phyloP scores from a whole-genome alignment of 1,139 yeast species.

The Candida gigantensis region DNA sequence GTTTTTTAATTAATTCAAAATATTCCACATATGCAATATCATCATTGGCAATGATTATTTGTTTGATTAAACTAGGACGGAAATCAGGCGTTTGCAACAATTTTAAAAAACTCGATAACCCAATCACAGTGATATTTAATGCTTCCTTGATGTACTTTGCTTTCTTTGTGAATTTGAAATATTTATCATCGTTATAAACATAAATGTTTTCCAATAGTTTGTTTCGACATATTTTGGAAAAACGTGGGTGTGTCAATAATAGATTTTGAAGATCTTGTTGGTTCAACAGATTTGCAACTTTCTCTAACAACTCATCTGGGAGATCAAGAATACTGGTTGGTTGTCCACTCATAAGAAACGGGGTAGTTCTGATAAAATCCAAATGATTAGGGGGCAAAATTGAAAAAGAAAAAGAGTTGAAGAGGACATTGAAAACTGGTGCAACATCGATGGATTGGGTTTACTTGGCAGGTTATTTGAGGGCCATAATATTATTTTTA shows the following conservation, averaged over 20 bases:
- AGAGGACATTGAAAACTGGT: too few species aligned
- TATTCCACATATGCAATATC: slow-evolving; percentile 3
- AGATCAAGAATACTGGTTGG: slow-evolving; percentile 3
- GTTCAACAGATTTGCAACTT: background rate
- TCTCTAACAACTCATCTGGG: slow-evolving; percentile 3
- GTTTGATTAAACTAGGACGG: background rate
- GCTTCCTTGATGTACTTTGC: slow-evolving; percentile 3
- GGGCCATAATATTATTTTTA: too few species aligned
- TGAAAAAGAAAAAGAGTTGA: too few species aligned
- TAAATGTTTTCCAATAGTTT: slow-evolving; percentile 2
- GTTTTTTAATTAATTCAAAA: slow-evolving; percentile 1
- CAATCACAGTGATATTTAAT: background rate
- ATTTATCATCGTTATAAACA: slow-evolving; percentile 17
- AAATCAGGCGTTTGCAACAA: background rate
- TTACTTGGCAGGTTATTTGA: too few species aligned
- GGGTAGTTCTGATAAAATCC: too few species aligned
- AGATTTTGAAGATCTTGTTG: slow-evolving; percentile 1
- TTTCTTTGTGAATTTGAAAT: slow-evolving; percentile 3
- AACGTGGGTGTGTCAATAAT: slow-evolving; percentile 3
- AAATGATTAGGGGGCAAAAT: too few species aligned
- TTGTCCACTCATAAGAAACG: too few species aligned
- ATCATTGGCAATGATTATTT: slow-evolving; percentile 4
- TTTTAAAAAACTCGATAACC: slow-evolving; percentile 1
- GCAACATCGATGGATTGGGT: too few species aligned
- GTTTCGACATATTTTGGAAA: slow-evolving; percentile 1